These are phyloP conservation scores for Calocera viscosa DNA, from an alignment of 768 basidiomycete species.

Conservation along the genomic window DNA sequence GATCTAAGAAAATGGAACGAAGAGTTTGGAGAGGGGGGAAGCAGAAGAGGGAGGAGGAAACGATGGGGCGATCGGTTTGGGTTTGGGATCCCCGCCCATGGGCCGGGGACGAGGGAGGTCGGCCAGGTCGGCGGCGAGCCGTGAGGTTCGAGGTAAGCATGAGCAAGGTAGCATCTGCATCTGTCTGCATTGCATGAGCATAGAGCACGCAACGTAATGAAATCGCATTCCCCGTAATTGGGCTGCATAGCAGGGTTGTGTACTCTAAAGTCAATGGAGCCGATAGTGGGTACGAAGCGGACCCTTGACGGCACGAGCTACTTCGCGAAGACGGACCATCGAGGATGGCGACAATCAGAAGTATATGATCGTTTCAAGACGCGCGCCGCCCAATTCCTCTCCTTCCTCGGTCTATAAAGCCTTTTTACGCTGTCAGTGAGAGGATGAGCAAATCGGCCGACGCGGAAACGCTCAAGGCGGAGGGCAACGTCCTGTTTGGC, in stretches of 20 bases:
- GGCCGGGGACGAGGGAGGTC: constrained; percentile 13
- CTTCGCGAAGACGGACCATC: too few species aligned
- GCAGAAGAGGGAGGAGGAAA: constrained; percentile 48
- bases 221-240: too few species aligned
- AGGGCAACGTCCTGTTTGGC: constrained; percentile 33
- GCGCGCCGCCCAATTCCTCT: not conserved
- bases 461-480: constrained; percentile 26
- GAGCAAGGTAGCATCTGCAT: not conserved
- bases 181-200: not conserved
- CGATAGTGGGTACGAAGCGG: too few species aligned
- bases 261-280: too few species aligned
- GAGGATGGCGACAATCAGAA: too few species aligned
- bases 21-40: constrained; percentile 82
- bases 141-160: not conserved
- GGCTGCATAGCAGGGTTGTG: too few species aligned
- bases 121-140: constrained; percentile 15
- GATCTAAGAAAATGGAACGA: constrained; percentile 84
- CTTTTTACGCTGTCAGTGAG: constrained; percentile 25
- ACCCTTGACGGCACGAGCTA: too few species aligned
- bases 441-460: not conserved
- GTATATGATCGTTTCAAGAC: not conserved
- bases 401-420: constrained; percentile 14
- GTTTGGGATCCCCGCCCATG: constrained; percentile 34
- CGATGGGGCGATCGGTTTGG: constrained; percentile 88
- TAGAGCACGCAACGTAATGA: not conserved